A percentile compares a stretch with the other conserved stretches of the same genome.
Evolutionary conservation across 306 rosid species (phyloP).

Genomic region (Argentina anserina): DNA sequence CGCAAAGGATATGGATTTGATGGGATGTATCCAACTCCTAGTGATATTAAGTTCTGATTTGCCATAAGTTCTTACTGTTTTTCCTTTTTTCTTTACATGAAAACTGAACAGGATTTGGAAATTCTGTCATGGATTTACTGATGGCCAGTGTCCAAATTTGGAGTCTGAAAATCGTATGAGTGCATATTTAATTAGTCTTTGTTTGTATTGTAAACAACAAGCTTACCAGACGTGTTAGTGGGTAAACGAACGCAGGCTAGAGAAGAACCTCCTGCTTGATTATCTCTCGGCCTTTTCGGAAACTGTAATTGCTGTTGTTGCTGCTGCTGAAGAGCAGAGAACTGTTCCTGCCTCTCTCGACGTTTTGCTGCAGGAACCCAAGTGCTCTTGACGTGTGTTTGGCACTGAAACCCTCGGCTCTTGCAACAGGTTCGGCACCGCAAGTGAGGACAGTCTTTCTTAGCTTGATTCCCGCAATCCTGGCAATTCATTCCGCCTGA

Average conservation of each 20-base stretch:
- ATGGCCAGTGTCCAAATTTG: not conserved
- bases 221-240: slow-evolving; percentile 67
- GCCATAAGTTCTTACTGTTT: slow-evolving; percentile 11
- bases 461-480: slow-evolving; percentile 95
- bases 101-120: not conserved
- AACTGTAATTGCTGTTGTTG: slow-evolving; percentile 25
- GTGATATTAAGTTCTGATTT: slow-evolving; percentile 4
- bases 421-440: slow-evolving; percentile 93
- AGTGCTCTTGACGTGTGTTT: slow-evolving; percentile 92
- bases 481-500: slow-evolving; percentile 70
- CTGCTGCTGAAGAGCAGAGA: slow-evolving; percentile 46
- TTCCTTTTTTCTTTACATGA: not conserved
- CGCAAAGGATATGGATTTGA: slow-evolving; percentile 36
- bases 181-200: not conserved
- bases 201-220: slow-evolving; percentile 23
- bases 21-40: slow-evolving; percentile 20
- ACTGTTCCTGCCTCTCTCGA: slow-evolving; percentile 81
- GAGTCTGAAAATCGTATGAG: not conserved
- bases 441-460: slow-evolving; percentile 80
- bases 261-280: slow-evolving; percentile 28
- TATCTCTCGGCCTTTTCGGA: slow-evolving; percentile 57
- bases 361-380: slow-evolving; percentile 98
- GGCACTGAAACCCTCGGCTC: slow-evolving; percentile 94
- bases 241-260: slow-evolving; percentile 63
- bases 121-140: not conserved